These are phyloP conservation scores for Tolypocladium guangdongense DNA, from an alignment of 2,329 filamentous ascomycete species.

Conservation along the genomic window DNA sequence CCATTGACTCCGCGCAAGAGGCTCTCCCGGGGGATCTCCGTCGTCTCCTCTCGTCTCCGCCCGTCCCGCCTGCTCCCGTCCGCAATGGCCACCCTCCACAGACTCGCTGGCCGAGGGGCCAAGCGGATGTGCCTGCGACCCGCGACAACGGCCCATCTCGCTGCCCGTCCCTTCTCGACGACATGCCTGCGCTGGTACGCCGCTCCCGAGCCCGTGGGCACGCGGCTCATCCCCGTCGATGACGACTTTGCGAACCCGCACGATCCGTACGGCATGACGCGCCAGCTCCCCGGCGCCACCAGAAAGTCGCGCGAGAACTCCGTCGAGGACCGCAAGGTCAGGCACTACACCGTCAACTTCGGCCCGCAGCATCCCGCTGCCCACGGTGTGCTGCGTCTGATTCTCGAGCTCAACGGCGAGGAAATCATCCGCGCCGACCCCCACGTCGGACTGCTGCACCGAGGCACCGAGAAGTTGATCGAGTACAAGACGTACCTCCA, in stretches of 20 bases:
- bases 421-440: conserved; percentile 95
- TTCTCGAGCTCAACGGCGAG: conserved; percentile 95
- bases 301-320: conserved; percentile 38
- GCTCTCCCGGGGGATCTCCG: conserved; percentile 19
- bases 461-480: conserved; percentile 98
- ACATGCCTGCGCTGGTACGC: conserved; percentile 53
- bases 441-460: conserved; percentile 90
- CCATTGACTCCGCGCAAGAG: conserved; percentile 25
- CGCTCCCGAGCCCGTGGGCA: conserved; percentile 38
- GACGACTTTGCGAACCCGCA: conserved; percentile 47
- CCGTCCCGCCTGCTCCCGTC: conserved; percentile 15
- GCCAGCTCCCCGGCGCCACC: conserved; percentile 27
- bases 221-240: conserved; percentile 54
- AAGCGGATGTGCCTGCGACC: conserved; percentile 52
- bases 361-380: conserved; percentile 97
- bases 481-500: conserved; percentile 99
- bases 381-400: conserved; percentile 94
- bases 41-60: conserved; percentile 15
- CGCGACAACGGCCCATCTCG: conserved; percentile 20
- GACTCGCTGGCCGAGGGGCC: conserved; percentile 61
- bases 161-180: conserved; percentile 54
- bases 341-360: conserved; percentile 99
- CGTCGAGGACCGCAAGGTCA: conserved; percentile 65
- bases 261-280: conserved; percentile 37
- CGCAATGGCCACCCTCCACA: conserved; percentile 58